A percentile compares a stretch with the other conserved stretches of the same genome.
phyloP scores from a whole-genome alignment of 768 basidiomycete genomes.

The Rhodosporidiobolus odoratus region DNA sequence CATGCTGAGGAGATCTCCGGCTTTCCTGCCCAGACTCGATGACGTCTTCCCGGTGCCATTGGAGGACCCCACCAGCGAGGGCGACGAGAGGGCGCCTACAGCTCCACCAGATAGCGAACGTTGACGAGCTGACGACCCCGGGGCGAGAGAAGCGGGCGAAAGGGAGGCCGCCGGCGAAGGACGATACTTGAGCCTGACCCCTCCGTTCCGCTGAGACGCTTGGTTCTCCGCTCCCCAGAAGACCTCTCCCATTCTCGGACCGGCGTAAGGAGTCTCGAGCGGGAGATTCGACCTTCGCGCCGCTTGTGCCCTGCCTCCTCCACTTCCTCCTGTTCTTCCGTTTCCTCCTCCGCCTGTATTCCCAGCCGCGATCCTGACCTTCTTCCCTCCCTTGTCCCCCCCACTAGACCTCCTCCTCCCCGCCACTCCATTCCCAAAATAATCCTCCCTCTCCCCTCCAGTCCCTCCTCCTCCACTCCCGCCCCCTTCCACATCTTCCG shows the following conservation, averaged over 20 bases:
- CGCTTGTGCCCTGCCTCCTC: no score
- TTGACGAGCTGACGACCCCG: background rate
- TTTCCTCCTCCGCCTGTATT: background rate
- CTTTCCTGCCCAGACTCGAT: conserved; percentile 43
- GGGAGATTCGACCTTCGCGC: conserved; percentile 9
- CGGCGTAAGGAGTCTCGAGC: conserved; percentile 39
- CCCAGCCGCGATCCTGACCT: background rate
- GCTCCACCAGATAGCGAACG: background rate
- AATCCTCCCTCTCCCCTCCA: conserved; percentile 23
- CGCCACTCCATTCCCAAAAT: no score
- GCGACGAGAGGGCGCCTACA: background rate
- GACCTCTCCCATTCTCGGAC: conserved; percentile 36
- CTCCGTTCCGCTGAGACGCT: conserved; percentile 15
- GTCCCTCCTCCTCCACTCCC: background rate
- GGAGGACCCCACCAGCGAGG: background rate
- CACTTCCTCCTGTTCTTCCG: background rate
- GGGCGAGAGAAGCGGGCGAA: background rate
- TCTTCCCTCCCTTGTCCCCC: background rate
- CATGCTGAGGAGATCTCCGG: conserved; percentile 51
- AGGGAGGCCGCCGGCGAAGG: background rate
- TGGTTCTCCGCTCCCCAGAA: conserved; percentile 31
- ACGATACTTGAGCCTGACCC: conserved; percentile 18
- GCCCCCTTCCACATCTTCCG: background rate
- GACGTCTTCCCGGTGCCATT: conserved; percentile 2
- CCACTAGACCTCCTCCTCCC: background rate